Evolutionary conservation across 345 rosid genomes (phyloP).

Genomic region (Aquilaria sinensis): DNA sequence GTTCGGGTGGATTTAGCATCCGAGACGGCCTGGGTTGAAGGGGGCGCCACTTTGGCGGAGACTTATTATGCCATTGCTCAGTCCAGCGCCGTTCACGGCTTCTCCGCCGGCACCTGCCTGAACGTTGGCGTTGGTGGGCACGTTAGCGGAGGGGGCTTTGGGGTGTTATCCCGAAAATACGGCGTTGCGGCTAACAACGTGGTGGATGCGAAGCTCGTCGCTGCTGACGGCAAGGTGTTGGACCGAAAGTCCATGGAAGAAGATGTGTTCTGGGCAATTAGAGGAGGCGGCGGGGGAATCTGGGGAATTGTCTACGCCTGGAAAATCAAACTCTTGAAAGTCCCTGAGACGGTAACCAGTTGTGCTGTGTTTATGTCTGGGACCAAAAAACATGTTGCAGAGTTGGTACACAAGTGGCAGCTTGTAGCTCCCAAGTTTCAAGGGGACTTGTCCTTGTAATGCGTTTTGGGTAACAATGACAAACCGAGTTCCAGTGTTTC

Average conservation of each 20-base stretch:
- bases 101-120: conserved; percentile 21
- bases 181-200: conserved; percentile 18
- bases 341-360: conserved; percentile 28
- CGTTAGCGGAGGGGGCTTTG: conserved; percentile 17
- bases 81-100: neutral
- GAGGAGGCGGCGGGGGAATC: conserved; percentile 39
- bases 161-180: conserved; percentile 7
- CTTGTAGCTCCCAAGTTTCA: neutral
- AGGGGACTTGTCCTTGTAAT: neutral
- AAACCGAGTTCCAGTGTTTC: neutral
- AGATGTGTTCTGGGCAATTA: conserved; percentile 34
- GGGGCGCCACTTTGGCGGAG: conserved; percentile 16
- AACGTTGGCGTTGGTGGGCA: conserved; percentile 23
- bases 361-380: conserved; percentile 23
- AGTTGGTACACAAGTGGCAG: conserved; percentile 24
- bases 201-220: neutral
- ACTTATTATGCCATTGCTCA: conserved; percentile 5
- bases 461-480: neutral
- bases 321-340: conserved; percentile 27
- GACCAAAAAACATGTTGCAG: conserved; percentile 11
- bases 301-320: conserved; percentile 30
- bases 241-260: conserved; percentile 22
- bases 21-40: conserved; percentile 19
- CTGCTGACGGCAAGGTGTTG: conserved; percentile 1
- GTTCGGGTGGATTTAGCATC: conserved; percentile 5